phyloP scores from a whole-genome alignment of 148 eudicot genomes.

The Amaranthus cruentus region DNA sequence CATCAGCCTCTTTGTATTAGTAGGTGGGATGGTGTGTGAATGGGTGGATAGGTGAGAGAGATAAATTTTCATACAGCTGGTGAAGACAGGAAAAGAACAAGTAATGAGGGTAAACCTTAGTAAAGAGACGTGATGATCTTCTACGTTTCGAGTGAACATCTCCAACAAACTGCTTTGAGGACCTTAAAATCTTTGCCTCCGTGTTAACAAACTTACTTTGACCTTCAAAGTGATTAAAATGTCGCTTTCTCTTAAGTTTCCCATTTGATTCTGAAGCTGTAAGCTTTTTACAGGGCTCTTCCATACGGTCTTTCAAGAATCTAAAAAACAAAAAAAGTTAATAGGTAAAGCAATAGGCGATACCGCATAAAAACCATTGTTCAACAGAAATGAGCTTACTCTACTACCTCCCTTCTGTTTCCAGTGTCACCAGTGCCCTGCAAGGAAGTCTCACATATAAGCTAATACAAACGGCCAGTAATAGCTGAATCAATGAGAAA shows the following conservation, averaged over 20 bases:
- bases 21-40: neutral
- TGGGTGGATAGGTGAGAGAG: neutral
- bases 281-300: slow-evolving; percentile 16
- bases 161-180: slow-evolving; percentile 26
- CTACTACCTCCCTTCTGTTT: slow-evolving; percentile 27
- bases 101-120: slow-evolving; percentile 29
- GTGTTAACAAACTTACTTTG: slow-evolving; percentile 15
- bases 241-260: slow-evolving; percentile 27
- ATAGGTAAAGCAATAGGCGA: slow-evolving; percentile 4
- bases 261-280: slow-evolving; percentile 16
- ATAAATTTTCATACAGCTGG: too few species aligned
- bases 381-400: slow-evolving; percentile 27
- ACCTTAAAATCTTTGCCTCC: slow-evolving; percentile 29
- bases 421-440: slow-evolving; percentile 32
- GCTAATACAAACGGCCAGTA: neutral
- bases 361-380: slow-evolving; percentile 6
- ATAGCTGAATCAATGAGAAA: neutral
- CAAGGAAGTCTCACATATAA: slow-evolving; percentile 18
- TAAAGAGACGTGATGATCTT: slow-evolving; percentile 32
- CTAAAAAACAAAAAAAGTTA: slow-evolving; percentile 22
- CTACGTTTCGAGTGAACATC: slow-evolving; percentile 33
- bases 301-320: slow-evolving; percentile 17
- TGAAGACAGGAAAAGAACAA: neutral
- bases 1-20: neutral
- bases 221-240: slow-evolving; percentile 14